Evolutionary conservation across 73 alveolate genomes (phyloP), one percentile per base, ranked within the genome.

Genomic region (Paramecium pentaurelia): DNA sequence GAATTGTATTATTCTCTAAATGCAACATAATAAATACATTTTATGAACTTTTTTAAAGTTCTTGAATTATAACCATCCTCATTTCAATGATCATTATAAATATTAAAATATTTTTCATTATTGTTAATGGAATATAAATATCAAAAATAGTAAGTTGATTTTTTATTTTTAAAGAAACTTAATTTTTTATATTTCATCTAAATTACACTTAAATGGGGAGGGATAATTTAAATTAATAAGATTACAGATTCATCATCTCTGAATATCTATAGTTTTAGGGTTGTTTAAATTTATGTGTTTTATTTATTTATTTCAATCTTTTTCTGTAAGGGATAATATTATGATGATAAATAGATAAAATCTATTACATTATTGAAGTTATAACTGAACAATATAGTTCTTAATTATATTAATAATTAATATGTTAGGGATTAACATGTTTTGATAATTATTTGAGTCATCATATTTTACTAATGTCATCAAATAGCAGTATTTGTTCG

Each of bases 21-120:
- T 36, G 20, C 87, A 9, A 6, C 60, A 8, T 20, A 73, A 38
- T 37, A 40, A 38, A 36, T 40, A 1, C 87, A 73, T 73, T 73
- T 73, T 38, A 73, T 73, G 87, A 73, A 40, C 34, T 73, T 73
- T 38, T 73, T 73, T 9, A 73, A 44, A 37, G 60, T 73, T 73
- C 60, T 73, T 37, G 87, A 73, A 18, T 73, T 73, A 73, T 16
- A 40, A 40, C 32, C 58, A 73, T 68, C 87, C 84, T 64, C 84
- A 64, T 64, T 64, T 64, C 84, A 64, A 64, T 64, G 84, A 64
- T 54, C 70, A n/a, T 54, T 54, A 54, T 54, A 54, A 34, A 54
- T 54, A 54, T 47, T 18, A 54, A 54, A 18, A 18, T 54, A 22
- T 54, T 34, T 54, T 54, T 54, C 70, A 18, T 4, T n/a, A 54